Evolutionary conservation across 371 early-diverging fungal species (phyloP), one percentile per base, ranked within the genome.

Genomic region (Saksenaea oblongispora): DNA sequence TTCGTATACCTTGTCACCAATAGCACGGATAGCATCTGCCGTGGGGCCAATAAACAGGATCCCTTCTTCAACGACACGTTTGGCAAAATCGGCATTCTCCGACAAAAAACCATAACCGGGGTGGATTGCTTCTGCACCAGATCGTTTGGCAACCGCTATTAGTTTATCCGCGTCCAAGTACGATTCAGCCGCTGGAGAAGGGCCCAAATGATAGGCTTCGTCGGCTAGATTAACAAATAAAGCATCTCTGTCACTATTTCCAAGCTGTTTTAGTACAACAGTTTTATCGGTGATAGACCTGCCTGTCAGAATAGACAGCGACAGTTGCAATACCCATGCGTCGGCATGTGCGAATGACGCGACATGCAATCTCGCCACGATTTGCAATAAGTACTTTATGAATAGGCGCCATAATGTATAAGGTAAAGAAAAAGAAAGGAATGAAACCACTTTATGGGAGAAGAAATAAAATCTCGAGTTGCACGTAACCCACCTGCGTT

Each of bases 351-450:
- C 87, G 87, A 71, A 96, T 95, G 42, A 98, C 92, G 59, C 97
- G 87, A 78, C 93, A 91, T 1, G 98, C 96, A 63, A 96, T 97
- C 78, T 98, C 98, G 63, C 98, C 98, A 59, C 98, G 89, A 82
- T 98, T 98, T 39, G 98, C 98, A 66, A 98, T 90, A 54, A 98
- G 85, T 56, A 98, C 94, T 81, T 98, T 98, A 84, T 93, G 84
- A 72, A 98, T 80, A 27, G 70, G 47, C 17, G 61, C 55, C 66
- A 63, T 67, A n/a, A 55, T 58, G n/a, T 27, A 62, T 27, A 41
- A 5, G 17, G 63, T 47, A 34, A 28, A 27, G 11, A 56, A 18
- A 31, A 55, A n/a, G 36, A 39, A 53, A 54, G 24, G 62, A 31
- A 34, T n/a, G 15, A 36, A 54, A 17, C 13, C 5, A 14, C 42